A percentile compares a stretch with the other conserved stretches of the same genome.
Evolutionary conservation across 345 rosid genomes (phyloP).

Genomic region (Eucalyptus brandiana): DNA sequence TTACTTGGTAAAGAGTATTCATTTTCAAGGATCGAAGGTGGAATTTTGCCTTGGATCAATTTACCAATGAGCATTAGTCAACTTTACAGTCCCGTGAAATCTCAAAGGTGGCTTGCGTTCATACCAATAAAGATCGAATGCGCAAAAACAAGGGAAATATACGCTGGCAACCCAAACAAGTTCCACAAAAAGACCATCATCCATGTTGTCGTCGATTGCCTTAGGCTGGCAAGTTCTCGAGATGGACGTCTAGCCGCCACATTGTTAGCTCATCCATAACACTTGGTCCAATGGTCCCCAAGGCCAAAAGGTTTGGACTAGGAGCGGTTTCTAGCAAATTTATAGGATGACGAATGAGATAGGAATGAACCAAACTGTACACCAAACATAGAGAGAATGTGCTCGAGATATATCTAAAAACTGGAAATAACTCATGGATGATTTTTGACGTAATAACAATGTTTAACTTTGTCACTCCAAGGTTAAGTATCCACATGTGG

Average conservation of each 20-base stretch:
- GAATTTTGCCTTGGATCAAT: background rate
- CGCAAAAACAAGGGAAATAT: background rate
- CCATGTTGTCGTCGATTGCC: background rate
- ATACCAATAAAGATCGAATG: background rate
- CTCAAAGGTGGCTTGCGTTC: background rate
- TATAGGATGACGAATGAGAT: background rate
- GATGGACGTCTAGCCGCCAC: background rate
- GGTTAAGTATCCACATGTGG: no score
- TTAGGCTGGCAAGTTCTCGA: background rate
- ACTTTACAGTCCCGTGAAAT: background rate
- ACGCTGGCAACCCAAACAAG: background rate
- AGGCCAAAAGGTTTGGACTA: background rate
- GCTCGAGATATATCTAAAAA: accelerated
- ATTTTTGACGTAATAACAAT: no score
- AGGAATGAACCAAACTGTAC: background rate
- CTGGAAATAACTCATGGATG: no score
- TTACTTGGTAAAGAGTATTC: background rate
- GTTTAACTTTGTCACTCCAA: no score
- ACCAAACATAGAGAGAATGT: no score
- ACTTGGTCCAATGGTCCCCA: background rate
- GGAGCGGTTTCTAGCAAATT: accelerated
- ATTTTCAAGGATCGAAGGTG: background rate
- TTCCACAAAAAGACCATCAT: background rate
- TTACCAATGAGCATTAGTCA: background rate
- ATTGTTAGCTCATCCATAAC: background rate